phyloP scores from a whole-genome alignment of 1,284 basidiomycete species.

The Ceratobasidium sp. region DNA sequence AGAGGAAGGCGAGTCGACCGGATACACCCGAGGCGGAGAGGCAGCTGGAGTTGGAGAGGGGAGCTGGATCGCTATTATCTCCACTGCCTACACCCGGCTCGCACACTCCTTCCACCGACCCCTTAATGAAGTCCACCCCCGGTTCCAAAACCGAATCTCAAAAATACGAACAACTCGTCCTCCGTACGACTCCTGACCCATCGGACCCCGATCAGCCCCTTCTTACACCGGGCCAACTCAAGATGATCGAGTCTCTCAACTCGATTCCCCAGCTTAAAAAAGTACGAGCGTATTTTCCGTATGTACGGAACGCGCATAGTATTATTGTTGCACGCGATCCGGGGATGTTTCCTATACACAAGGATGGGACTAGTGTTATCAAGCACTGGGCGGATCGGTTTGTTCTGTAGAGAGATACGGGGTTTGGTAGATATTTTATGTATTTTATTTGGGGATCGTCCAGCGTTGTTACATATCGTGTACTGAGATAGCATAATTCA shows the following conservation, averaged over 20 bases:
- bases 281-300: slow-evolving; percentile 71
- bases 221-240: slow-evolving; percentile 68
- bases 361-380: slow-evolving; percentile 71
- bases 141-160: slow-evolving; percentile 35
- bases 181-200: slow-evolving; percentile 50
- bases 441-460: too few relatives aligned
- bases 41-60: slow-evolving; percentile 27
- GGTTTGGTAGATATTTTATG: background rate
- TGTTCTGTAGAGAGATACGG: slow-evolving; percentile 55
- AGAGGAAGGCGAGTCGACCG: slow-evolving; percentile 7
- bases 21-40: slow-evolving; percentile 29
- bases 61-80: slow-evolving; percentile 10
- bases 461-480: too few relatives aligned
- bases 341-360: slow-evolving; percentile 68
- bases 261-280: slow-evolving; percentile 75
- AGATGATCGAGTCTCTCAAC: slow-evolving; percentile 70
- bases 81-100: slow-evolving; percentile 26
- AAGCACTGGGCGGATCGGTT: slow-evolving; percentile 80
- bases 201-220: slow-evolving; percentile 59
- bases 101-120: background rate
- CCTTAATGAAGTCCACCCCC: slow-evolving; percentile 33
- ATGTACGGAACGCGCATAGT: slow-evolving; percentile 73
- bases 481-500: too few relatives aligned
- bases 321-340: slow-evolving; percentile 76
- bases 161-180: background rate